A percentile compares a stretch with the other conserved stretches of the same genome.
Evolutionary conservation across 257 asterid genomes (phyloP).

Genomic region (Schizonepeta tenuifolia): DNA sequence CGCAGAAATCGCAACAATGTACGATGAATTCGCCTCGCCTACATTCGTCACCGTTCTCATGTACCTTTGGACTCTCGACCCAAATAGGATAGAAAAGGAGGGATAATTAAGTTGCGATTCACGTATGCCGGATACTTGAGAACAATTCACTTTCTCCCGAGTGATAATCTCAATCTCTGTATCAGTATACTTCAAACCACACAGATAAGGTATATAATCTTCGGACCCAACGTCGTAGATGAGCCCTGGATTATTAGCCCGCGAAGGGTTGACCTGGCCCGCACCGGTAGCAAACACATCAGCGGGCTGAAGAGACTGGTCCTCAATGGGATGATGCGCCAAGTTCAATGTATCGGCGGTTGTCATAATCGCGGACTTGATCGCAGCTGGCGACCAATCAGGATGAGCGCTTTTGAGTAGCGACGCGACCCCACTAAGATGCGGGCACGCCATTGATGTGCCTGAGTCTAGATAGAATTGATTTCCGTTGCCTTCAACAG

Average conservation of each 20-base stretch:
- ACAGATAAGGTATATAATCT: constrained; percentile 52
- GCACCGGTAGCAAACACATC: constrained; percentile 42
- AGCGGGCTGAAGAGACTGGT: constrained; percentile 9
- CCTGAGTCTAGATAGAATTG: constrained; percentile 4
- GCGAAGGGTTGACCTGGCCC: constrained; percentile 49
- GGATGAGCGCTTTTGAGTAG: constrained; percentile 39
- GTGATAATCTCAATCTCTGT: not conserved
- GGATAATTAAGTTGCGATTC: not conserved
- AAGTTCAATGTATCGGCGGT: constrained; percentile 31
- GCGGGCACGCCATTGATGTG: constrained; percentile 46
- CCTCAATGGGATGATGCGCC: constrained; percentile 1
- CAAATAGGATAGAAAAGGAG: not conserved
- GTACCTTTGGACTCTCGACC: not conserved
- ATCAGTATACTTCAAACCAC: constrained; percentile 54
- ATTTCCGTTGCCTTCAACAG: not conserved
- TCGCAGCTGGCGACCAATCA: constrained; percentile 42
- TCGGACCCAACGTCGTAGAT: constrained; percentile 38
- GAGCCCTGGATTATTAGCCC: constrained; percentile 36
- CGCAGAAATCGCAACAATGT: not conserved
- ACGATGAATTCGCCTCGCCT: not conserved
- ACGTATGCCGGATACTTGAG: not conserved
- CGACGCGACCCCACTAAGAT: constrained; percentile 40
- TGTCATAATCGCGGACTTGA: constrained; percentile 47
- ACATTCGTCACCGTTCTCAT: not conserved
- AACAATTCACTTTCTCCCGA: not conserved